Conservation (phyloP, 2,329 filamentous ascomycete genomes). For the Erysiphe pulchra region DNA sequence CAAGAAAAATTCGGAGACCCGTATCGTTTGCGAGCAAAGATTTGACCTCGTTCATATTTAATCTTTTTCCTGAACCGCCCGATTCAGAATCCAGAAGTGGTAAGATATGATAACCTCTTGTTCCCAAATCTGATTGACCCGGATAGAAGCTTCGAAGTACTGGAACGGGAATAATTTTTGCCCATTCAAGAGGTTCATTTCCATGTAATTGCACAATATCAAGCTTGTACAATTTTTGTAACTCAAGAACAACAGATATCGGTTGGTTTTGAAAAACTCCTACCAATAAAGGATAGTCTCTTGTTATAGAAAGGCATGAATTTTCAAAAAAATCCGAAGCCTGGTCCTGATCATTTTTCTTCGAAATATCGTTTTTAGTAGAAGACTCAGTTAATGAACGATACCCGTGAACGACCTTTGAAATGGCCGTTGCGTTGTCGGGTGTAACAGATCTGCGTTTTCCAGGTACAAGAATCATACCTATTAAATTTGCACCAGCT, state of each 20-base stretch:
- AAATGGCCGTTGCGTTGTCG: constrained; percentile 59
- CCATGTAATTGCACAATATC: constrained; percentile 89
- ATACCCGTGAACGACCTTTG: constrained; percentile 39
- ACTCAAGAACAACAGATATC: constrained; percentile 52
- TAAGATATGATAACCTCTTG: constrained; percentile 57
- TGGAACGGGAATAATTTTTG: constrained; percentile 65
- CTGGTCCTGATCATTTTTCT: constrained; percentile 7
- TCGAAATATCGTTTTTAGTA: constrained; percentile 3
- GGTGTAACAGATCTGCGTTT: constrained; percentile 57
- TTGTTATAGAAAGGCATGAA: constrained; percentile 21
- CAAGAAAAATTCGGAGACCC: constrained; percentile 52
- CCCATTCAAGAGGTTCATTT: constrained; percentile 79
- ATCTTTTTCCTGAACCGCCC: constrained; percentile 53
- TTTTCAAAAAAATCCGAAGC: constrained; percentile 48
- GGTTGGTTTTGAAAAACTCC: constrained; percentile 89
- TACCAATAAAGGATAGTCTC: constrained; percentile 48
- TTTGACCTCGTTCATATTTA: constrained; percentile 48
- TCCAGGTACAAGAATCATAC: constrained; percentile 71
- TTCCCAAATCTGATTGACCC: constrained; percentile 30
- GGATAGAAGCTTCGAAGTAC: constrained; percentile 73
- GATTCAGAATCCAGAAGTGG: constrained; percentile 70
- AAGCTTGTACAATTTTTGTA: constrained; percentile 50
- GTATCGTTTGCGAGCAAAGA: constrained; percentile 37
- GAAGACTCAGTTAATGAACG: not conserved
- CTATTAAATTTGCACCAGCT: constrained; percentile 73